A percentile compares a stretch with the other conserved stretches of the same genome.
These are phyloP conservation scores for Primulina eburnea DNA, from an alignment of 257 asterid genomes.

Conservation along the genomic window DNA sequence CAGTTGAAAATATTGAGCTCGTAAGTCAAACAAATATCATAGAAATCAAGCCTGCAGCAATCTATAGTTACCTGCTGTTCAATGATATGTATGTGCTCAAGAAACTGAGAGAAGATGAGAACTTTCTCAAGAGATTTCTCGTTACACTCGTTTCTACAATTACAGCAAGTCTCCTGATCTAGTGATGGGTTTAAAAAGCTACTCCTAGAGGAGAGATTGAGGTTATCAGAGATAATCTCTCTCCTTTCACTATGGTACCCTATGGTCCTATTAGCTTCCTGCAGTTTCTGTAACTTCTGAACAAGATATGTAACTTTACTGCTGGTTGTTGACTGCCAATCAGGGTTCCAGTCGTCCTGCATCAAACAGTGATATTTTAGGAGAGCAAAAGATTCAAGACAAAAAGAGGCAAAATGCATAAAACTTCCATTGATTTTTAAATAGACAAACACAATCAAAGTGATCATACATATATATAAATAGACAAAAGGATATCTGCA, in stretches of 20 bases:
- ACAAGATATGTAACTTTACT: constrained; percentile 85
- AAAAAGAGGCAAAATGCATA: constrained; percentile 13
- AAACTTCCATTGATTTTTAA: constrained; percentile 11
- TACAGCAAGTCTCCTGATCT: constrained; percentile 30
- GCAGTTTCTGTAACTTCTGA: constrained; percentile 52
- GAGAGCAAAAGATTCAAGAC: constrained; percentile 11
- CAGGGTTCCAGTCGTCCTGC: constrained; percentile 99
- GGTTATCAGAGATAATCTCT: constrained; percentile 29
- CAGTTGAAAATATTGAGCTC: constrained; percentile 20
- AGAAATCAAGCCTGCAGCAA: constrained; percentile 22
- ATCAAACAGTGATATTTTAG: constrained; percentile 23
- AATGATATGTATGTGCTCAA: constrained; percentile 92
- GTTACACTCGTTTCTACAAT: constrained; percentile 30
- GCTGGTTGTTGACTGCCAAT: constrained; percentile 98
- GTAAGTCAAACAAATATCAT: constrained; percentile 24
- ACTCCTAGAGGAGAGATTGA: constrained; percentile 25
- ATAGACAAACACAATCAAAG: constrained; percentile 1
- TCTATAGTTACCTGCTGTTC: constrained; percentile 74
- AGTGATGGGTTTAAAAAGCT: constrained; percentile 24
- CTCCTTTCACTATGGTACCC: constrained; percentile 31
- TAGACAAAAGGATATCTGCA: neutral
- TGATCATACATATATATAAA: neutral
- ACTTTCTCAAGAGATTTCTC: constrained; percentile 58
- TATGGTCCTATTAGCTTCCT: constrained; percentile 51
- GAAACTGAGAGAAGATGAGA: constrained; percentile 93